These are phyloP conservation scores for Moesziomyces sp. DNA, from an alignment of 1,284 basidiomycete genomes.

Conservation along the genomic window DNA sequence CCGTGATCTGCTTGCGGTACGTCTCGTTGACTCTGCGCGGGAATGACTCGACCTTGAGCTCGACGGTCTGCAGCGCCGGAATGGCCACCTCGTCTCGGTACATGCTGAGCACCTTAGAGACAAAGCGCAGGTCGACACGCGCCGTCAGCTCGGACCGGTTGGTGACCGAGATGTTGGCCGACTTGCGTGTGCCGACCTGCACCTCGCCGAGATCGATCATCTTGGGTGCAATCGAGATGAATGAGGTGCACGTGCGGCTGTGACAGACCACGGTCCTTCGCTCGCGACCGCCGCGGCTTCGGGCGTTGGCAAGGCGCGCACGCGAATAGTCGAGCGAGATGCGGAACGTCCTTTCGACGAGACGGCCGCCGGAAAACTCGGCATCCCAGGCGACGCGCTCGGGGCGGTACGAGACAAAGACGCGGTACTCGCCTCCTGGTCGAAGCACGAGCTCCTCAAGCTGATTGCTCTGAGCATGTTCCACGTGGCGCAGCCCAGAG, in stretches of 20 bases:
- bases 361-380: slow-evolving; percentile 65
- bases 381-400: slow-evolving; percentile 62
- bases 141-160: slow-evolving; percentile 70
- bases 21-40: slow-evolving; percentile 71
- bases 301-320: slow-evolving; percentile 53
- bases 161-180: slow-evolving; percentile 68
- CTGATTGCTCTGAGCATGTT: slow-evolving; percentile 67
- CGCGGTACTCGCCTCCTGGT: slow-evolving; percentile 71
- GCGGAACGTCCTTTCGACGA: slow-evolving; percentile 69
- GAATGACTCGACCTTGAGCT: slow-evolving; percentile 71
- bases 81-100: slow-evolving; percentile 71
- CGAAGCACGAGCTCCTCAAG: slow-evolving; percentile 71
- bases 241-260: slow-evolving; percentile 70
- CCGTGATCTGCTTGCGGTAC: slow-evolving; percentile 71
- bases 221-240: slow-evolving; percentile 69
- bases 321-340: slow-evolving; percentile 70
- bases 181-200: slow-evolving; percentile 70
- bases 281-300: slow-evolving; percentile 62
- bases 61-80: slow-evolving; percentile 69
- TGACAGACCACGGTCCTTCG: slow-evolving; percentile 68
- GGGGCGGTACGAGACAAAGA: slow-evolving; percentile 70
- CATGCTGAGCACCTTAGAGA: slow-evolving; percentile 71
- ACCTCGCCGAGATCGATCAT: slow-evolving; percentile 71
- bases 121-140: slow-evolving; percentile 70
- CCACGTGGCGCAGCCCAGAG: slow-evolving; percentile 54